Base-by-base conservation (phyloP, 805 yeast genomes). In the Saccharomycopsis sp. region DNA sequence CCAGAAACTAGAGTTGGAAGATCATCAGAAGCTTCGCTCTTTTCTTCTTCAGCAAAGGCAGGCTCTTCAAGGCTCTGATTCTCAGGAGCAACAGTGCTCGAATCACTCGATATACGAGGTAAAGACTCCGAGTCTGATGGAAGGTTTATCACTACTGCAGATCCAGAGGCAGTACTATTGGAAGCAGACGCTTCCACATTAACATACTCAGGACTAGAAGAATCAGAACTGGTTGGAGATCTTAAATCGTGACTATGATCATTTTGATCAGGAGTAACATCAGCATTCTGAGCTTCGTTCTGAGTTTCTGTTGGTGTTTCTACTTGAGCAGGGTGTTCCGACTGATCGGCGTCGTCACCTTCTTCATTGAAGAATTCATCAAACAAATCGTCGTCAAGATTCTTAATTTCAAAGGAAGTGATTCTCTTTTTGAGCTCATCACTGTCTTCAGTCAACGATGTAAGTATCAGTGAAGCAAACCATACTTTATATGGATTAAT, bases 401-500 rank as follows among this genome's bases (percentile, higher is more conserved):
- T 75, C 9, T 96, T 96, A 38, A 81, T 71, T 2, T 70, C 71
- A n/a, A 89, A 74, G 0, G 69, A 66, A 52, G 81, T 70, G 0
- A 86, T 78, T 14, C 76, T 60, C 5, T 74, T 73, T 62, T 81
- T 80, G 17, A 81, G 73, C 19, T 78, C 82, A 3, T 76, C 76
- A 60, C 72, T 73, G 44, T 80, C 86, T 57, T 80, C 81, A 61
- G 91, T 79, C 1, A 91, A 68, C 57, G 80, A 81, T 50, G 87
- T 75, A 22, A 93, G 68, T 2, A 89, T 73, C 2, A 84, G 79
- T 1, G 87, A 75, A 0, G 97, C 83, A 71, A 93, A 92, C 94
- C 96, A 94, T 0, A 83, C 72, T 65, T 84, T 83, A 68, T 91
- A 94, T 0, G 99, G 97, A 64, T 94, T 93, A 38, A 92, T 71